Base-by-base conservation (phyloP, 352 stramenopile species). In the Phytopythium litorale region DNA sequence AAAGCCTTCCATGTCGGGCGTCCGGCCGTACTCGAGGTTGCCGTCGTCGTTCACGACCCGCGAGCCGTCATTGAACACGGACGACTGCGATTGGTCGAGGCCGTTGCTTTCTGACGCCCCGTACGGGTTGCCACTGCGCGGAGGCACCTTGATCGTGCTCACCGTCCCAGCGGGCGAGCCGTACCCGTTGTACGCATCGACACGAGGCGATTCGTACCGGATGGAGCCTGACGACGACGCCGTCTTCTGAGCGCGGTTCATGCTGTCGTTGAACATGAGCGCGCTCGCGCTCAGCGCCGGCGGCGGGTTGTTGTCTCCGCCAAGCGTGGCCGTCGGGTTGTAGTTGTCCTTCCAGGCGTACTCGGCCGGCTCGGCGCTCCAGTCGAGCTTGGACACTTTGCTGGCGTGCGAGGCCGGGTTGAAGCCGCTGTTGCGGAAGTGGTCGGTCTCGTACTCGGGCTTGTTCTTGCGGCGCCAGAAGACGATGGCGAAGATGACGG, bases 301-400 rank as follows among this genome's bases (percentile, higher is more conserved):
- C 0, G 76, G 72, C 63, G 82, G 79, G 46, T 63, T 73, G 50
- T 73, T 75, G 49, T 81, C 71, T 23, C 55, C 38, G 45, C 68
- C 72, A 18, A 67, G 56, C 13, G 46, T 60, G 5, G 60, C 38
- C 19, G 66, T 70, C 58, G 58, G 58, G n/a, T 65, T 42, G 60
- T 79, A 81, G 50, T 78, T 73, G 52, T 88, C 76, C 54, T 85
- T 88, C 62, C 69, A 79, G 7, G 63, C 66, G 3, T 72, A 71
- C 48, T 62, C 30, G 5, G 72, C 68, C 3, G 75, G 74, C 19
- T 91, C 78, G 13, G 71, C 71, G 37, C 81, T 87, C 82, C 82
- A 91, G 64, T 91, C 77, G 33, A 89, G 51, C 46, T 79, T 81
- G 32, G 82, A 87, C 21, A 60, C 38, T 63, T 87, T 90, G 25